These are phyloP conservation scores for Ziziphus jujuba DNA, from an alignment of 306 rosid genomes.

Conservation along the genomic window DNA sequence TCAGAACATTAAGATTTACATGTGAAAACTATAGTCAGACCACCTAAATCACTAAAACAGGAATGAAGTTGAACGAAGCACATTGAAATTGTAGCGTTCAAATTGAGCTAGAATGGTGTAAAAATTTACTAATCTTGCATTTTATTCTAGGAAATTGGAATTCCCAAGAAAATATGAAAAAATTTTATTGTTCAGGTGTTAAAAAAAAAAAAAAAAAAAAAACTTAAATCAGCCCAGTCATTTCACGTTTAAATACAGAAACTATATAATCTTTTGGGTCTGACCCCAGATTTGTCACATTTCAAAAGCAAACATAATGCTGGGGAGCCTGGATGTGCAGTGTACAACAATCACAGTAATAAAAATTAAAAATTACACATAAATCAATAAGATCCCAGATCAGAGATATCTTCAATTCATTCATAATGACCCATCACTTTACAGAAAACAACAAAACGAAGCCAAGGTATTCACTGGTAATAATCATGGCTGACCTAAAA, in stretches of 20 bases:
- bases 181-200: too few species aligned
- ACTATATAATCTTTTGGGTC: background rate
- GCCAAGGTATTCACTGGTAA: conserved; percentile 34
- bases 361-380: conserved; percentile 8
- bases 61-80: too few species aligned
- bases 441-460: conserved; percentile 36
- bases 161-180: conserved; percentile 6
- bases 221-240: conserved; percentile 3
- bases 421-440: conserved; percentile 53
- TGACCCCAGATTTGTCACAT: conserved; percentile 24
- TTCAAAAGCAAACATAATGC: conserved; percentile 28
- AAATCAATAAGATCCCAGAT: conserved; percentile 33
- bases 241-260: background rate
- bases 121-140: background rate
- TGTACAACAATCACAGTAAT: conserved; percentile 10
- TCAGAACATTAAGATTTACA: too few species aligned
- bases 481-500: conserved; percentile 29
- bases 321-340: conserved; percentile 19
- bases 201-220: too few species aligned
- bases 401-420: conserved; percentile 37
- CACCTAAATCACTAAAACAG: too few species aligned
- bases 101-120: background rate
- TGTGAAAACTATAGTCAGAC: too few species aligned
- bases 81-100: too few species aligned
- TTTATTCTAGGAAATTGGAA: background rate